Evolutionary conservation across 129 eudicot genomes (phyloP).

Genomic region (Tagetes patula): DNA sequence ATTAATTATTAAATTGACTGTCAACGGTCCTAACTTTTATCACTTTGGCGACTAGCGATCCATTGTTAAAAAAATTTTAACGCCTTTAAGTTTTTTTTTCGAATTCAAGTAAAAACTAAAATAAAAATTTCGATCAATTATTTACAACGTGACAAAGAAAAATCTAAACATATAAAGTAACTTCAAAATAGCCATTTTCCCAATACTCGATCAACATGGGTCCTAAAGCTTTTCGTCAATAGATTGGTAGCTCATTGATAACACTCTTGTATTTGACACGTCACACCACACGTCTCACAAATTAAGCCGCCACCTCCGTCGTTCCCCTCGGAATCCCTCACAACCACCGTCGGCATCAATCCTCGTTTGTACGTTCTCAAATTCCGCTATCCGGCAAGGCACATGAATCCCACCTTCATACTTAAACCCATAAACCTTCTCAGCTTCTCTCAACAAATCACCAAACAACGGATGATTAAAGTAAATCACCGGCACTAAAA

Average conservation of each 20-base stretch:
- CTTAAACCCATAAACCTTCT: slow-evolving; percentile 64
- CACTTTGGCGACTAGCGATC: too few species aligned
- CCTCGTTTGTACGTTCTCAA: slow-evolving; percentile 57
- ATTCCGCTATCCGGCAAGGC: slow-evolving; percentile 67
- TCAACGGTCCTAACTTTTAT: too few species aligned
- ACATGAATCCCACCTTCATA: slow-evolving; percentile 78
- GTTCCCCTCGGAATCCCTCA: slow-evolving; percentile 27
- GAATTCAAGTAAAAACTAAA: too few species aligned
- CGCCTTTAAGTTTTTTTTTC: too few species aligned
- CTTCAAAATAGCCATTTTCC: too few species aligned
- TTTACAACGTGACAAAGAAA: too few species aligned
- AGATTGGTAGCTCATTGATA: not conserved
- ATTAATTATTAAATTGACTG: too few species aligned
- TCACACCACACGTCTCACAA: slow-evolving; percentile 9
- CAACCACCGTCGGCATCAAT: slow-evolving; percentile 46
- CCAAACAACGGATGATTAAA: slow-evolving; percentile 76
- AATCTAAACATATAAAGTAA: too few species aligned
- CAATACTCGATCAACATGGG: too few species aligned
- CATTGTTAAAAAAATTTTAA: too few species aligned
- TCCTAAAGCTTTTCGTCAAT: too few species aligned
- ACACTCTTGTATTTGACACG: not conserved
- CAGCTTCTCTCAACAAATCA: slow-evolving; percentile 64
- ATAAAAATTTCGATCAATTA: too few species aligned
- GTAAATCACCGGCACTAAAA: slow-evolving; percentile 68
- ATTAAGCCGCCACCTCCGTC: slow-evolving; percentile 30